Evolutionary conservation across 345 rosid species (phyloP).

Genomic region (Odontarrhena argentea): DNA sequence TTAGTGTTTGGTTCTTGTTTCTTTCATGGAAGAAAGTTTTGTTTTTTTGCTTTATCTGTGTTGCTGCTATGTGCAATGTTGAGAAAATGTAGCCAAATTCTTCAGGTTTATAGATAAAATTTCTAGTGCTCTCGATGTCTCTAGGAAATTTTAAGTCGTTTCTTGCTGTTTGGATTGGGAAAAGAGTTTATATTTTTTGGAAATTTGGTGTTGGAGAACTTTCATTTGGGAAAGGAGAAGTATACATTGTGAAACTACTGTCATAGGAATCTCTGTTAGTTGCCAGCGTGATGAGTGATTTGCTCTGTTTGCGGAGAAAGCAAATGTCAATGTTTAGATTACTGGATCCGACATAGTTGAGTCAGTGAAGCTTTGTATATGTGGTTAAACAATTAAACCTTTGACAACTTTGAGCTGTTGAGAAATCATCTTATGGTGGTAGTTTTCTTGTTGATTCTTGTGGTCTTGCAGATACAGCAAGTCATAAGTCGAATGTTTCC

Average conservation of each 20-base stretch:
- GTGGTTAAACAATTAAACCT: not conserved
- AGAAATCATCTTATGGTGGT: not conserved
- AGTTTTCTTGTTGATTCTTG: not conserved
- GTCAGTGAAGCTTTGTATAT: conserved; percentile 1
- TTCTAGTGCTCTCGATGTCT: not conserved
- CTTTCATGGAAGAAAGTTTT: not conserved
- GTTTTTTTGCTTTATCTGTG: conserved; percentile 1
- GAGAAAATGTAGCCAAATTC: not conserved
- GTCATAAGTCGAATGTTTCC: conserved; percentile 86
- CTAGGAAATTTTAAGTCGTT: not conserved
- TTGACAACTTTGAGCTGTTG: not conserved
- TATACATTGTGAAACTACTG: not conserved
- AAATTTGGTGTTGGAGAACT: not conserved
- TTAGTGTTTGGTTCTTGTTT: conserved; percentile 30
- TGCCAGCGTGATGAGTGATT: not conserved
- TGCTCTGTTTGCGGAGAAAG: not conserved
- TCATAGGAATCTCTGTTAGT: not conserved
- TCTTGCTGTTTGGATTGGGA: not conserved
- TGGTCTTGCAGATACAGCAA: conserved; percentile 71
- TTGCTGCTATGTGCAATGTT: not conserved
- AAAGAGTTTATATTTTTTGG: not conserved
- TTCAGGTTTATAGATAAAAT: not conserved
- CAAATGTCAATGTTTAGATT: not conserved
- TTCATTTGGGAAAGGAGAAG: not conserved
- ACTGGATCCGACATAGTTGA: not conserved